Evolutionary conservation across 2,329 filamentous ascomycete genomes (phyloP).

Genomic region (Phaeosphaeria sp.): DNA sequence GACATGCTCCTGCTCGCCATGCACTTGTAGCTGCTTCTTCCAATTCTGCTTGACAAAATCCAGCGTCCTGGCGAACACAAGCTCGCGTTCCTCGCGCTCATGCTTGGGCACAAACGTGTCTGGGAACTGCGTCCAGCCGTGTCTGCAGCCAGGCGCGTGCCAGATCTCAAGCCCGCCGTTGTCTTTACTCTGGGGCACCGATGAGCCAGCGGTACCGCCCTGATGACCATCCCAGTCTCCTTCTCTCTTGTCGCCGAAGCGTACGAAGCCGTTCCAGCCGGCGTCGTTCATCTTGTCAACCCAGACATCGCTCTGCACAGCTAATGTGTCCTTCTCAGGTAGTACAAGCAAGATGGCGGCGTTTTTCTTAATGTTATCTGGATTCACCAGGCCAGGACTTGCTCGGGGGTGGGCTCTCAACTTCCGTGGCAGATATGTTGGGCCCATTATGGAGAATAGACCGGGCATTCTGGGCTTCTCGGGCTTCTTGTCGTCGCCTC

Average conservation of each 20-base stretch:
- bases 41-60: constrained; percentile 49
- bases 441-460: constrained; percentile 49
- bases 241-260: constrained; percentile 42
- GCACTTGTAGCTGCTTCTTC: constrained; percentile 30
- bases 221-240: constrained; percentile 39
- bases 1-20: constrained; percentile 12
- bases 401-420: constrained; percentile 48
- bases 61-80: constrained; percentile 45
- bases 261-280: constrained; percentile 42
- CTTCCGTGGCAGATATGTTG: constrained; percentile 50
- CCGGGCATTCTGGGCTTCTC: constrained; percentile 42
- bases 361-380: constrained; percentile 44
- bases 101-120: constrained; percentile 46
- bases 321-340: constrained; percentile 49
- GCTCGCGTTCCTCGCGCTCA: constrained; percentile 44
- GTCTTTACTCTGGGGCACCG: constrained; percentile 15
- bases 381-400: constrained; percentile 48
- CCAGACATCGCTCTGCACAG: constrained; percentile 53
- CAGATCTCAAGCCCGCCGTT: constrained; percentile 48
- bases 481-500: constrained; percentile 36
- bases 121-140: constrained; percentile 55
- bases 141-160: constrained; percentile 43
- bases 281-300: constrained; percentile 46
- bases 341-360: constrained; percentile 52
- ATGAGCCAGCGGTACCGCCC: constrained; percentile 23